Base-by-base conservation (phyloP, 1,139 yeast genomes). In the Oligophagozyma castellii region DNA sequence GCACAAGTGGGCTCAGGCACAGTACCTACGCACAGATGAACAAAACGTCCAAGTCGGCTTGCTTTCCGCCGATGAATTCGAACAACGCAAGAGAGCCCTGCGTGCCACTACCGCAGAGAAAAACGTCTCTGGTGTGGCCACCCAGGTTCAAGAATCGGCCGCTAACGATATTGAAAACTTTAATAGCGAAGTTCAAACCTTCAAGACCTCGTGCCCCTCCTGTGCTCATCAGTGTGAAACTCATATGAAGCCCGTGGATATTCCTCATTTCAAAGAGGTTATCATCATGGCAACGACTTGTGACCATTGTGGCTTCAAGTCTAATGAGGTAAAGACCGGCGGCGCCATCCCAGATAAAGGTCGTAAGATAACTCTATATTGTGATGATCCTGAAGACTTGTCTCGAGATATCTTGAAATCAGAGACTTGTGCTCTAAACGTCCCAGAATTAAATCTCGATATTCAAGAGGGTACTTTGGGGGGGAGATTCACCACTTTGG, bases 271-370 rank as follows among this genome's bases (percentile, higher is more conserved):
- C 65, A 86, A 84, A 57, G 96, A 92, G 43, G 99, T 92, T 26
- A 78, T 92, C 37, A 72, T 92, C 45, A 92, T 92, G 98, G 79
- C 93, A 30, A 89, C 98, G 0, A 76, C 71, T 1, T 92, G 99
- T 59, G 86, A 77, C 24, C 61, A 71, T 42, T 92, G 99, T 61
- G 98, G 98, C 20, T 92, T 80, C 61, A 89, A 81, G 59, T 81
- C 95, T 14, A 92, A 92, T 51, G 99, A 92, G 57, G 98, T 92
- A 41, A 89, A 86, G 61, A 92, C 98, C 4, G 99, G 99, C 34
- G 99, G 99, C 41, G 93, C 79, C 12, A 78, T 92, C 32, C 96
- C 98, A 20, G 76, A 63, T 4, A 67, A 74, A 55, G 99, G 96
- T 37, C 73, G 75, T 42, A 73, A 65, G 39, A 72, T 84, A 36